Evolutionary conservation across 257 asterid genomes (phyloP), one percentile per base, ranked within the genome.

Genomic region (Nicotiana otophora): DNA sequence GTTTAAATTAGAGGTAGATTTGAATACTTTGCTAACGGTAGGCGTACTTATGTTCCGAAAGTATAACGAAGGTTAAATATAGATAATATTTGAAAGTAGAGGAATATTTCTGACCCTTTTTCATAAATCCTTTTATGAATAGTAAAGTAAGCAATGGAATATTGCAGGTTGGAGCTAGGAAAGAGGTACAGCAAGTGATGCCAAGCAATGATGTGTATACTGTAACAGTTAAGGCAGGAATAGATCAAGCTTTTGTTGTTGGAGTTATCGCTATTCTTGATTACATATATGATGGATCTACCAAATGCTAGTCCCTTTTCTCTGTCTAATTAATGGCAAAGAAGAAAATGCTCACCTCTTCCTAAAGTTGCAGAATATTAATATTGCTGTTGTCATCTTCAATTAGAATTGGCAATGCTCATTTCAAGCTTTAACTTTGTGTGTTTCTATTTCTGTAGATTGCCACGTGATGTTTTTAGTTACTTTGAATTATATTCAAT

Each of bases 201-300:
- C 66, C 80, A 78, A 77, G 89, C 85, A 89, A 87, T 67, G 99
- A 95, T 75, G 36, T 93, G 67, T 95, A 95, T 86, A 84, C 86
- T 60, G 96, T 95, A 26, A 89, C 81, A 12, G 84, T 93, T 83
- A 95, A 92, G 84, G 88, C 94, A 0, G 99, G 98, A 66, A 88
- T 91, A 17, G 99, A 95, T 85, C 95, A 95, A 82, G 99, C 94
- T 1, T 95, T 95, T 86, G 91, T 93, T 58, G 85, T 92, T 28
- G 99, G 99, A 82, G 94, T 95, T 4, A 91, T 95, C 58, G 93
- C 97, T 16, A 90, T 95, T 86, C 97, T 95, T 58, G 99, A 95
- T 78, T 93, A 95, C 88, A 90, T 93, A 67, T 93, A 92, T 62
- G 97, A 90, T 87, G 98, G 99, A 82, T 89, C 97, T 74, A 92